phyloP scores from a whole-genome alignment of 2,329 filamentous ascomycete genomes.

The Cryphonectria nitschkei region DNA sequence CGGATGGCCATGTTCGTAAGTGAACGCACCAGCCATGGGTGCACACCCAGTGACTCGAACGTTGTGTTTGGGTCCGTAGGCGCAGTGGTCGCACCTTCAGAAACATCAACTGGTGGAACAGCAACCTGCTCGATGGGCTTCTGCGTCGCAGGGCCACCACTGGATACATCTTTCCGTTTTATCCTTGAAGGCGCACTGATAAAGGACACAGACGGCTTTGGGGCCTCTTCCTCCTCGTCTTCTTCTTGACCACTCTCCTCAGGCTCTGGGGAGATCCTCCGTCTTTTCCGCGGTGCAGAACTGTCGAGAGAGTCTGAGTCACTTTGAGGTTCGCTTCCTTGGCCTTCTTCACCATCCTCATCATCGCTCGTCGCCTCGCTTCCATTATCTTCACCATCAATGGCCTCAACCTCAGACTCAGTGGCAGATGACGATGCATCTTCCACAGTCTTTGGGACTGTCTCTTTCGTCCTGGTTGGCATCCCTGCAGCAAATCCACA shows the following conservation, averaged over 20 bases:
- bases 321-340: conserved; percentile 10
- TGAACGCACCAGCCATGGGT: conserved; percentile 86
- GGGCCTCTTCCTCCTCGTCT: conserved; percentile 40
- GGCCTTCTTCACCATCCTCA: conserved; percentile 28
- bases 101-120: conserved; percentile 39
- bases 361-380: conserved; percentile 28
- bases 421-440: conserved; percentile 8
- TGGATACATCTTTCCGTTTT: conserved; percentile 41
- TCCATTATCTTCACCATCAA: conserved; percentile 3
- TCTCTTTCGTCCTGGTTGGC: conserved; percentile 22
- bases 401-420: conserved; percentile 9
- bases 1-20: conserved; percentile 76
- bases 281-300: conserved; percentile 44
- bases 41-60: conserved; percentile 74
- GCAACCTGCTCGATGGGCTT: conserved; percentile 16
- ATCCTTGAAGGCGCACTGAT: conserved; percentile 59
- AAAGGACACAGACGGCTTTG: conserved; percentile 39
- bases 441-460: conserved; percentile 13
- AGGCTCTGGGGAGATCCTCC: conserved; percentile 41
- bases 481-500: conserved; percentile 5
- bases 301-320: conserved; percentile 54
- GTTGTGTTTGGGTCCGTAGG: conserved; percentile 62
- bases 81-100: conserved; percentile 37
- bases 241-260: conserved; percentile 40
- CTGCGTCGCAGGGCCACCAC: conserved; percentile 18